phyloP scores from a whole-genome alignment of 148 eudicot genomes.

The Vaccinium macrocarpon region DNA sequence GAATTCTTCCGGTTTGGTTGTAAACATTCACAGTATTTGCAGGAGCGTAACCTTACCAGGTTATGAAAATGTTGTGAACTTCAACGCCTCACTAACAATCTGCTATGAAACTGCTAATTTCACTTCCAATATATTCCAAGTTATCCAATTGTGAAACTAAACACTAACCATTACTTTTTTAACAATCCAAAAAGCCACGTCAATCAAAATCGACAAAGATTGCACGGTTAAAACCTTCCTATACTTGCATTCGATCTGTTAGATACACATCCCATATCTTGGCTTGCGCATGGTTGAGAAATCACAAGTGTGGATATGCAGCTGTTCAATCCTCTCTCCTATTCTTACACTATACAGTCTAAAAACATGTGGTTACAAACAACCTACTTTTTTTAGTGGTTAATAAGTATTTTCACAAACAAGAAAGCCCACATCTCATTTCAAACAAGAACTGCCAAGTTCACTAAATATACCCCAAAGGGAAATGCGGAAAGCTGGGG shows the following conservation, averaged over 20 bases:
- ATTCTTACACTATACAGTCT: background rate
- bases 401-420: background rate
- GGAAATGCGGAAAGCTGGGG: background rate
- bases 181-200: background rate
- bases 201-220: background rate
- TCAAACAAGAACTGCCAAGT: background rate
- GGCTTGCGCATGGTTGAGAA: background rate
- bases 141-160: background rate
- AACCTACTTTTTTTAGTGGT: background rate
- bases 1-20: background rate
- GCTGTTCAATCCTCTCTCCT: background rate
- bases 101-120: background rate
- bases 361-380: background rate
- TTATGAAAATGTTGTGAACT: background rate
- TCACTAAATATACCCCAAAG: background rate
- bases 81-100: background rate
- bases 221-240: slow-evolving; percentile 11
- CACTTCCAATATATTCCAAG: background rate
- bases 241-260: background rate
- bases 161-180: background rate
- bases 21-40: background rate
- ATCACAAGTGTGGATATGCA: background rate
- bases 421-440: background rate
- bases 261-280: background rate
- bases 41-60: background rate